Base-by-base conservation (phyloP, 106 monocot genomes). In the Acanthochlamys bracteata region DNA sequence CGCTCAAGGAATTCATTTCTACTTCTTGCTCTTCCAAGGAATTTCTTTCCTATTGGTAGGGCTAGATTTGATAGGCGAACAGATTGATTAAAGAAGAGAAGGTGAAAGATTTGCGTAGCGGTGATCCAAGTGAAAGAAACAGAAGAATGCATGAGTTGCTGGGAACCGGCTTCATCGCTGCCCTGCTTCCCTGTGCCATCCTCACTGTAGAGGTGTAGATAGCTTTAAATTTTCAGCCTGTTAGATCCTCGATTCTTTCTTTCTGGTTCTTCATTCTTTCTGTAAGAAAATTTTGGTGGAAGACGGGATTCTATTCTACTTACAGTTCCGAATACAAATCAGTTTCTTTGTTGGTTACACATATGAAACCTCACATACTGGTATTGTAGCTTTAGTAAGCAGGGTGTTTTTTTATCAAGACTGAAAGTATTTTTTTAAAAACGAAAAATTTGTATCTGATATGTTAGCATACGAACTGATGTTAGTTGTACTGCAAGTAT, bases 21-120 rank as follows among this genome's bases (percentile, higher is more conserved):
- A 93, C 75, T 93, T 93, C 69, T 64, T 93, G 23, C 75, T 93
- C 55, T 88, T 88, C 27, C 88, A 93, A 71, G 93, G 93, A 14
- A 41, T 93, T 42, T 80, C 88, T 0, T 93, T 93, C 61, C 41
- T 88, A 72, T 40, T 93, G 45, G 85, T 93, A 0, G 93, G 88
- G 0, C 75, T 93, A 9, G 85, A 93, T 46, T 60, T 85, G 53
- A 88, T 93, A 7, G 93, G 88, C 0, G 93, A 93, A 71, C 88
- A 93, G 70, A 75, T 93, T 40, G 78, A 88, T 41, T 96, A 90
- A 49, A 7, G 17, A 53, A 55, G 7, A 33, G 26, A 49, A 9
- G 10, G 16, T 15, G 4, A 42, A 20, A 25, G 0, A 9, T 49
- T 49, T 12, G 20, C 53, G 15, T 17, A 33, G 33, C 33, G 1